A percentile compares a stretch with the other conserved stretches of the same genome.
Conservation (phyloP, 805 yeast genomes). For the Scheffersomyces ergatensis region DNA sequence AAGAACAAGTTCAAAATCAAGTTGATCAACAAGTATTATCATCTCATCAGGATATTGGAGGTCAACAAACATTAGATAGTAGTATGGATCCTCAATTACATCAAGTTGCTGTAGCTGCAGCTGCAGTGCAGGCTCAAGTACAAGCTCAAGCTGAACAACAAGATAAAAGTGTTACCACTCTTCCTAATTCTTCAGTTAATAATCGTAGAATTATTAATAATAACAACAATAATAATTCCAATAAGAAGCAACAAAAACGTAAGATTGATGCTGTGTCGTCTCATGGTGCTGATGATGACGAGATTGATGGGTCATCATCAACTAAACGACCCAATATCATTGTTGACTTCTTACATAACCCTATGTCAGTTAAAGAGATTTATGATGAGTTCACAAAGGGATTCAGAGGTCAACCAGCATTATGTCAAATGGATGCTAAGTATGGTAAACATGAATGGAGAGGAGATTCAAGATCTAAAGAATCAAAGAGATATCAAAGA, state of each 20-base stretch:
- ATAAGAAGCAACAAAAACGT: not conserved
- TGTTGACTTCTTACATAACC: constrained; percentile 41
- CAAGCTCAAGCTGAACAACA: constrained; percentile 4
- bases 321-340: constrained; percentile 33
- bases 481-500: constrained; percentile 42
- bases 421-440: constrained; percentile 39
- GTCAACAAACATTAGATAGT: constrained; percentile 19
- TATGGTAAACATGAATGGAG: constrained; percentile 46
- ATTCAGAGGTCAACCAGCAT: constrained; percentile 42
- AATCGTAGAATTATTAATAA: constrained; percentile 7
- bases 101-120: constrained; percentile 39
- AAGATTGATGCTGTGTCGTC: not conserved
- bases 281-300: not conserved
- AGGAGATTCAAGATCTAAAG: constrained; percentile 45
- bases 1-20: constrained; percentile 18
- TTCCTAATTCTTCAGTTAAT: not conserved
- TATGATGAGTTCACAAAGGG: constrained; percentile 45
- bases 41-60: constrained; percentile 8
- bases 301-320: not conserved
- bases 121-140: constrained; percentile 23
- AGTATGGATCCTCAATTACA: constrained; percentile 43
- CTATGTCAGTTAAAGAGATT: constrained; percentile 43
- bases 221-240: constrained; percentile 3
- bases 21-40: constrained; percentile 16
- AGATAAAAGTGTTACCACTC: constrained; percentile 5